phyloP scores from a whole-genome alignment of 1,284 basidiomycete genomes.

The Sanghuangporus weigelae region DNA sequence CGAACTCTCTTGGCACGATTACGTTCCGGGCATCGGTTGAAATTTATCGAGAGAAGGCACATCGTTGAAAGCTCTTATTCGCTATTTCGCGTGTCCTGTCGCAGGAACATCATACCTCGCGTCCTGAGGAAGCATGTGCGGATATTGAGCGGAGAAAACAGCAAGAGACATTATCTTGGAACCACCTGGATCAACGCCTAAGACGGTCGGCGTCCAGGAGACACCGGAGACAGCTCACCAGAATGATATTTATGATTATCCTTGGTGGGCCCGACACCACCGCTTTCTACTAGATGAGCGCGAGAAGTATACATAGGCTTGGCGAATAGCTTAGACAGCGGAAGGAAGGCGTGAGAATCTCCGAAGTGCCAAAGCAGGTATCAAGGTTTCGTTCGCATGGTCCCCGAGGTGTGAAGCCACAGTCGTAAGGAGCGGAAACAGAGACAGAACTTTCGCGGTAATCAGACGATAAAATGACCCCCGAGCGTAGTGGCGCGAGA shows the following conservation, averaged over 20 bases:
- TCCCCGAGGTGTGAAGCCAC: neutral
- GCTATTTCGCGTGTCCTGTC: neutral
- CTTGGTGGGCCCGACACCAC: neutral
- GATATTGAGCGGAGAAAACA: neutral
- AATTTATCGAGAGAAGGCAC: neutral
- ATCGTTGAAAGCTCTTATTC: neutral
- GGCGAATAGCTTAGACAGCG: neutral
- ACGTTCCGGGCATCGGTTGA: neutral
- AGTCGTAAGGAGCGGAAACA: neutral
- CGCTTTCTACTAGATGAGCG: neutral
- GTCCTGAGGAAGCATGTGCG: neutral
- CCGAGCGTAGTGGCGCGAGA: neutral
- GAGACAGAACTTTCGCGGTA: neutral
- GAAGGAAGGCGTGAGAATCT: neutral
- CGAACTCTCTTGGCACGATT: neutral
- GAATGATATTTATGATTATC: neutral
- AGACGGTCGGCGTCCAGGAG: neutral
- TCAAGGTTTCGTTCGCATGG: neutral
- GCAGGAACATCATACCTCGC: neutral
- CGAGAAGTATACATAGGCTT: neutral
- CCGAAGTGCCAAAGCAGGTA: neutral
- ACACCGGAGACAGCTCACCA: neutral
- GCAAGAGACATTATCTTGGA: neutral
- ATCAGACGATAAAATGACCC: neutral
- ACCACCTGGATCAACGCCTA: neutral